Base-by-base conservation (phyloP, 805 yeast species). In the Zygosaccharomyces rouxii region DNA sequence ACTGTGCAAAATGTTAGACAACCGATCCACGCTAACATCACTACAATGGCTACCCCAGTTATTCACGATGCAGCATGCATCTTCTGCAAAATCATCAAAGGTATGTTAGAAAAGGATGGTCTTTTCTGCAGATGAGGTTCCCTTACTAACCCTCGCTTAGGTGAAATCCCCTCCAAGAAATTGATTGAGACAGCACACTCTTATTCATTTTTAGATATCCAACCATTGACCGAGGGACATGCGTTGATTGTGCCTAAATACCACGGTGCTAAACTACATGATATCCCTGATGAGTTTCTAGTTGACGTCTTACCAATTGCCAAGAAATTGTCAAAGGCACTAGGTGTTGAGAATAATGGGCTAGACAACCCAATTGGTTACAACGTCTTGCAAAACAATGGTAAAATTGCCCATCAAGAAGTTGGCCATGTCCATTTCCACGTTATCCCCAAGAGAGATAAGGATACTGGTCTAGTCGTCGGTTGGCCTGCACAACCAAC, bases 371-470 rank as follows among this genome's bases (percentile, higher is more conserved):
- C 75, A 3, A 75, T 76, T 4, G 88, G 89, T 16, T 92, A 92
- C 76, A 92, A 92, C 64, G 66, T 92, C 18, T 73, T 92, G 56
- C 98, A 90, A 69, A 94, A 92, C 75, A 94, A 92, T 59, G 98
- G 98, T 43, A 72, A 87, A 64, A 83, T 90, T 62, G 99, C 98
- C 10, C 98, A 94, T 65, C 99, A 92, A 72, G 84, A 78, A 48
- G 98, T 94, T 49, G 94, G 86, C 57, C 99, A 92, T 66, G 97
- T 94, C 50, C 99, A 92, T 68, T 86, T 94, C 78, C 99, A 92
- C 68, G 80, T 92, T 67, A 92, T 92, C 64, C 99, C 99, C 44
- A 92, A 92, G 77, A 77, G 77, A 50, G 83, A 82, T 59, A 72
- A 68, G 1, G 76, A 77, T 35, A 74, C 90, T 16, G 99, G 99